These are phyloP conservation scores for Inosperma sp. DNA, from an alignment of 768 basidiomycete genomes.

Conservation along the genomic window DNA sequence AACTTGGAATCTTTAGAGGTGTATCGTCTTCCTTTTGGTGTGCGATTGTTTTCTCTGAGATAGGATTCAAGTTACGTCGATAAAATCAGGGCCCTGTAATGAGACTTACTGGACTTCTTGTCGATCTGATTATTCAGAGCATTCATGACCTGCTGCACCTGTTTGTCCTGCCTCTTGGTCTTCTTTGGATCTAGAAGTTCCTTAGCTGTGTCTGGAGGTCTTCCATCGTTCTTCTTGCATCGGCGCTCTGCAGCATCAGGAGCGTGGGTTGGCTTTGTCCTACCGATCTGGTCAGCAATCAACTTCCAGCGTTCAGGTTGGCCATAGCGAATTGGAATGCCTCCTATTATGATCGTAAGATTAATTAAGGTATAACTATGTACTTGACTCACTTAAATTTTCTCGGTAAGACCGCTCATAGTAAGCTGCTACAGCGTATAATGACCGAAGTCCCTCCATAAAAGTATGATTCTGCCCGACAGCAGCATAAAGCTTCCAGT, in stretches of 20 bases:
- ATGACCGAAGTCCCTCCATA: constrained; percentile 13
- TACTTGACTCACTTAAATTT: background rate
- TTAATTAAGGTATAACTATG: too few relatives aligned
- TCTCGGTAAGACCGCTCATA: constrained; percentile 11
- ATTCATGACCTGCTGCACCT: background rate
- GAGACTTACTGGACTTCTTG: background rate
- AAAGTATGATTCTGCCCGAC: constrained; percentile 16
- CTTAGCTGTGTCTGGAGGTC: too few relatives aligned
- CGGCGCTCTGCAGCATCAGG: too few relatives aligned
- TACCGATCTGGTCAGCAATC: background rate
- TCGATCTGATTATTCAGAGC: background rate
- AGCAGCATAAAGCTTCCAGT: constrained; percentile 25
- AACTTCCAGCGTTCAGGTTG: constrained; percentile 26
- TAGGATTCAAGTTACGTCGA: background rate
- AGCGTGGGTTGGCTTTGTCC: too few relatives aligned
- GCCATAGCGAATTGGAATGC: constrained; percentile 22
- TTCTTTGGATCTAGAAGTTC: constrained; percentile 9
- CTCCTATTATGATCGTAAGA: constrained; percentile 20
- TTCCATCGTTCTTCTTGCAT: too few relatives aligned
- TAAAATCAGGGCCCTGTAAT: too few relatives aligned
- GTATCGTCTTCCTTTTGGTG: background rate
- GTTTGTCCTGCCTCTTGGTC: background rate
- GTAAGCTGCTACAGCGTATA: constrained; percentile 3
- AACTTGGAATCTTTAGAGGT: constrained; percentile 4
- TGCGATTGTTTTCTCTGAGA: background rate